Evolutionary conservation across 257 asterid genomes (phyloP).

Genomic region (Solanum pimpinellifolium): DNA sequence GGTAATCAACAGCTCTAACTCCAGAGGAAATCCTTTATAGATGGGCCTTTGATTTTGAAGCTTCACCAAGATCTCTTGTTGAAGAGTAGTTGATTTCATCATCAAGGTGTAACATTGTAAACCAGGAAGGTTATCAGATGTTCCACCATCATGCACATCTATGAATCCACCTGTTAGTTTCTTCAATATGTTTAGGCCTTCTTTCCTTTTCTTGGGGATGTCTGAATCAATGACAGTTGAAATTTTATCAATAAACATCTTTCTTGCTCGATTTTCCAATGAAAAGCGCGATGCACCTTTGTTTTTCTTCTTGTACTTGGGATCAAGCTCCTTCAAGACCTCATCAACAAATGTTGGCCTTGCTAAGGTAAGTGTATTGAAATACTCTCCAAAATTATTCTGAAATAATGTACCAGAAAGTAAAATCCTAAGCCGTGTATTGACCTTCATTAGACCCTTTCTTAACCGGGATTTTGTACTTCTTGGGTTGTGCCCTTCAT

Average conservation of each 20-base stretch:
- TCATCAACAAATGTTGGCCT: constrained; percentile 77
- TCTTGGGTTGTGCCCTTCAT: constrained; percentile 97
- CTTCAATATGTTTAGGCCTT: constrained; percentile 60
- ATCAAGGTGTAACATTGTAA: constrained; percentile 84
- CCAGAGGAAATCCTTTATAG: constrained; percentile 84
- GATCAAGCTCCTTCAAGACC: constrained; percentile 80
- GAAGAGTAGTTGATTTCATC: constrained; percentile 85
- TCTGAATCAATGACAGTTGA: constrained; percentile 72
- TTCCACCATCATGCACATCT: constrained; percentile 84
- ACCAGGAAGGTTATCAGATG: constrained; percentile 74
- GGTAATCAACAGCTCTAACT: constrained; percentile 74
- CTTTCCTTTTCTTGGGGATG: constrained; percentile 49
- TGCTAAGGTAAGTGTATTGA: constrained; percentile 84
- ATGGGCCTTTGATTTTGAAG: constrained; percentile 74
- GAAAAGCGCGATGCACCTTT: constrained; percentile 54
- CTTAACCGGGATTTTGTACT: constrained; percentile 92
- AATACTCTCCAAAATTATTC: constrained; percentile 93
- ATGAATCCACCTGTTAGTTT: constrained; percentile 71
- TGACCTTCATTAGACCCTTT: constrained; percentile 81
- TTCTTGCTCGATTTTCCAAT: constrained; percentile 69
- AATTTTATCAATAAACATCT: constrained; percentile 69
- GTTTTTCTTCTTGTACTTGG: constrained; percentile 62
- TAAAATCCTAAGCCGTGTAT: constrained; percentile 71
- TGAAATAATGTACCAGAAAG: constrained; percentile 94
- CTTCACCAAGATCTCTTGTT: constrained; percentile 53